Percentiles rank a stretch among this genome's conserved stretches.
Evolutionary conservation across 805 yeast genomes (phyloP).

Genomic region (Ogataea allantospora): DNA sequence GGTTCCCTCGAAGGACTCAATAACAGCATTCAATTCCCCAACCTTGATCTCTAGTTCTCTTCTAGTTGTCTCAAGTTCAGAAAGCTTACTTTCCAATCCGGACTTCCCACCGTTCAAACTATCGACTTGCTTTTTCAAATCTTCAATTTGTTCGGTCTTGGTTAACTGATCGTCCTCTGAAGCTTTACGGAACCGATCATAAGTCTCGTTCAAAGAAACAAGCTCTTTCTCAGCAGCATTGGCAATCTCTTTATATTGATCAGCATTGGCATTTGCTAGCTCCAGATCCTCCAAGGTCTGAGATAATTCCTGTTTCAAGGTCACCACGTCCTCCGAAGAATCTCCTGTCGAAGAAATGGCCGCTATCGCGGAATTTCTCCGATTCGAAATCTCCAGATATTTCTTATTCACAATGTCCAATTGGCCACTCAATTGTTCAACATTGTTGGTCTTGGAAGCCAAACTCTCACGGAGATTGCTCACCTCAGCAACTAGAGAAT

Average conservation of each 20-base stretch:
- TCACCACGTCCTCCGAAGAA: conserved; percentile 22
- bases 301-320: conserved; percentile 33
- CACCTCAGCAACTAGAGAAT: conserved; percentile 48
- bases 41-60: conserved; percentile 21
- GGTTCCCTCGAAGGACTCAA: conserved; percentile 26
- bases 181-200: conserved; percentile 43
- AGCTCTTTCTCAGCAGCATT: conserved; percentile 66
- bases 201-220: conserved; percentile 50
- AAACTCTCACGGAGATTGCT: conserved; percentile 41
- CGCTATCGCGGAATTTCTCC: conserved; percentile 30
- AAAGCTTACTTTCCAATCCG: conserved; percentile 13
- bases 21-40: conserved; percentile 23
- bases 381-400: conserved; percentile 27
- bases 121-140: conserved; percentile 13
- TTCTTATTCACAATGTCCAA: conserved; percentile 36
- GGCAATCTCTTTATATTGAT: conserved; percentile 63
- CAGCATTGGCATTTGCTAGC: conserved; percentile 53
- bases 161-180: conserved; percentile 22
- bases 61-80: conserved; percentile 12
- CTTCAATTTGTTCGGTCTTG: conserved; percentile 13
- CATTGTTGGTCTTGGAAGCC: conserved; percentile 37
- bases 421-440: conserved; percentile 41
- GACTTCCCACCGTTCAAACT: conserved; percentile 15
- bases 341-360: conserved; percentile 22
- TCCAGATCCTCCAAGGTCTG: conserved; percentile 52